Evolutionary conservation across 345 rosid species (phyloP).

Genomic region (Corchorus capsularis): DNA sequence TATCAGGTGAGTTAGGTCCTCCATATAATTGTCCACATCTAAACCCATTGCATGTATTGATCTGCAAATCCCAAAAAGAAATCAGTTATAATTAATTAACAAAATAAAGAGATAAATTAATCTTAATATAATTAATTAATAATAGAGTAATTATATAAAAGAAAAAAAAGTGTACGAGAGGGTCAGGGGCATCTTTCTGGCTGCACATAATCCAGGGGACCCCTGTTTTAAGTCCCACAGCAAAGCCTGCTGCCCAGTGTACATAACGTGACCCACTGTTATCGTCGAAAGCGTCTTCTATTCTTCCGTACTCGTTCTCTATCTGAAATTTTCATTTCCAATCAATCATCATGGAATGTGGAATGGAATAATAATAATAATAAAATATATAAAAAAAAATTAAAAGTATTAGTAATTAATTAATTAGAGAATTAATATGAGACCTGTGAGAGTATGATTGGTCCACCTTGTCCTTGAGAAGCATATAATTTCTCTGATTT

Average conservation of each 20-base stretch:
- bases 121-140: neutral
- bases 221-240: constrained; percentile 61
- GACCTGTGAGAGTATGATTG: constrained; percentile 72
- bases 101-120: neutral
- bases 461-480: constrained; percentile 82
- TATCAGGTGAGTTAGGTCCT: constrained; percentile 66
- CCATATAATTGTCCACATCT: constrained; percentile 66
- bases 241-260: constrained; percentile 72
- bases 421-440: neutral
- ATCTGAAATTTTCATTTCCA: constrained; percentile 38
- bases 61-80: constrained; percentile 35
- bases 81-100: neutral
- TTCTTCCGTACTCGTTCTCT: constrained; percentile 71
- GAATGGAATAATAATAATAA: no score
- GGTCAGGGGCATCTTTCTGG: constrained; percentile 79
- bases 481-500: constrained; percentile 52
- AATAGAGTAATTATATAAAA: no score
- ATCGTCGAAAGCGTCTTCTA: constrained; percentile 46
- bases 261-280: constrained; percentile 53
- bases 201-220: constrained; percentile 93
- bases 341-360: no score
- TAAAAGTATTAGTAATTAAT: no score
- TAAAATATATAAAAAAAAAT: no score
- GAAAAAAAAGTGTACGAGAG: constrained; percentile 57
- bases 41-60: constrained; percentile 80